Percentiles rank a stretch among this genome's conserved stretches.
Evolutionary conservation across 2,329 filamentous ascomycete genomes (phyloP).

Genomic region (Penicillium hesseltinei): DNA sequence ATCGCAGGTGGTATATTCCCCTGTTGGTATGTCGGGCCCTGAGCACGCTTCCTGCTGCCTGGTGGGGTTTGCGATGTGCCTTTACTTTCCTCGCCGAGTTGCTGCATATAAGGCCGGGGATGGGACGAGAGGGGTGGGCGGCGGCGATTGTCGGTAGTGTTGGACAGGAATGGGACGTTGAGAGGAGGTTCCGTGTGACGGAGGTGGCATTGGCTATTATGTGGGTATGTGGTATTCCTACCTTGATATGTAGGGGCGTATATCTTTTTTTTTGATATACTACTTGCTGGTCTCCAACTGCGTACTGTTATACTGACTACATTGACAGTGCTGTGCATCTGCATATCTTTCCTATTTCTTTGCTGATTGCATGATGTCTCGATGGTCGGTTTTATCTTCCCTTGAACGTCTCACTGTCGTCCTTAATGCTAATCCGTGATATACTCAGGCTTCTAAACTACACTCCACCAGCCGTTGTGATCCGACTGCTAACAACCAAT

Average conservation of each 20-base stretch:
- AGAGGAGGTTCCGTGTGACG: conserved; percentile 57
- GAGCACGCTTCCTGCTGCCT: conserved; percentile 67
- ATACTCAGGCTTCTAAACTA: conserved; percentile 74
- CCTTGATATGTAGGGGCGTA: conserved; percentile 15
- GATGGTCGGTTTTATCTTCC: conserved; percentile 57
- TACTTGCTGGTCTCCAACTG: background rate
- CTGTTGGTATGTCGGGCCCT: conserved; percentile 70
- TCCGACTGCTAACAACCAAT: conserved; percentile 73
- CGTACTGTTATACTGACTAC: background rate
- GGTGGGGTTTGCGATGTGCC: conserved; percentile 68
- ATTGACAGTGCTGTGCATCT: conserved; percentile 64
- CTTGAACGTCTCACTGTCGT: background rate
- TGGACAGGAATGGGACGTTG: conserved; percentile 45
- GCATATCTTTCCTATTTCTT: conserved; percentile 81
- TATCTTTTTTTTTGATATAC: conserved; percentile 21
- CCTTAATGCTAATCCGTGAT: background rate
- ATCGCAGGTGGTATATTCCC: conserved; percentile 69
- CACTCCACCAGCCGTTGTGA: conserved; percentile 72
- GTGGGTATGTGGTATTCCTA: conserved; percentile 57
- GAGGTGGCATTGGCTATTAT: conserved; percentile 71
- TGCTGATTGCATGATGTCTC: conserved; percentile 79
- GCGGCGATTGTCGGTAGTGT: conserved; percentile 39
- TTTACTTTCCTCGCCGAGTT: conserved; percentile 67
- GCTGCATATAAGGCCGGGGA: conserved; percentile 48
- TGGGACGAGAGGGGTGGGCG: conserved; percentile 44